These are phyloP conservation scores for Claviceps digitariae DNA, from an alignment of 2,329 filamentous ascomycete genomes.

Conservation along the genomic window DNA sequence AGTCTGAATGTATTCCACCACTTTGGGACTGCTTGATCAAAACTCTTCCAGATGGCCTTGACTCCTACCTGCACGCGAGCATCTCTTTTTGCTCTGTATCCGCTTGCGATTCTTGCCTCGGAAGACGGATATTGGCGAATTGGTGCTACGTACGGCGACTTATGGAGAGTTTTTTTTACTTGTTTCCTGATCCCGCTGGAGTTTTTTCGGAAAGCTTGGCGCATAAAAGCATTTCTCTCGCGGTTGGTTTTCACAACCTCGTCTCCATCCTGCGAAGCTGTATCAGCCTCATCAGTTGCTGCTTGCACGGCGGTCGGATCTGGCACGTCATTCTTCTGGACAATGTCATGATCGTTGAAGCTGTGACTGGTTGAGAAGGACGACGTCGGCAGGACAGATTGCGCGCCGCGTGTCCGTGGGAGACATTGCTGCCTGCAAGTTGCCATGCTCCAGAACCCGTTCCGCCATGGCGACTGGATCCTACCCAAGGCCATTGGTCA, in stretches of 20 bases:
- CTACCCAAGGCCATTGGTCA: conserved; percentile 34
- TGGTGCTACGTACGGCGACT: conserved; percentile 16
- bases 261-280: not conserved
- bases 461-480: conserved; percentile 30
- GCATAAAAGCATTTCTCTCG: conserved; percentile 15
- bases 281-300: conserved; percentile 5
- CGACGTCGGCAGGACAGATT: conserved; percentile 5
- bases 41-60: conserved; percentile 19
- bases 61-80: conserved; percentile 24
- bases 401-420: conserved; percentile 10
- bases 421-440: conserved; percentile 11
- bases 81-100: conserved; percentile 10
- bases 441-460: conserved; percentile 21
- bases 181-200: conserved; percentile 9
- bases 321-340: not conserved
- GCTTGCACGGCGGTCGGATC: not conserved
- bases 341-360: not conserved
- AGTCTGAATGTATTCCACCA: conserved; percentile 27
- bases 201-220: conserved; percentile 15
- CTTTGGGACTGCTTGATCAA: conserved; percentile 17
- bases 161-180: conserved; percentile 10
- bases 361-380: not conserved
- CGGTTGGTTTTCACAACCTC: conserved; percentile 6
- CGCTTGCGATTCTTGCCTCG: conserved; percentile 12
- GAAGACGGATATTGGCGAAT: conserved; percentile 16